A percentile compares a stretch with the other conserved stretches of the same genome.
These are phyloP conservation scores for Malassezia vespertilionis DNA, from an alignment of 1,284 basidiomycete genomes.

Conservation along the genomic window DNA sequence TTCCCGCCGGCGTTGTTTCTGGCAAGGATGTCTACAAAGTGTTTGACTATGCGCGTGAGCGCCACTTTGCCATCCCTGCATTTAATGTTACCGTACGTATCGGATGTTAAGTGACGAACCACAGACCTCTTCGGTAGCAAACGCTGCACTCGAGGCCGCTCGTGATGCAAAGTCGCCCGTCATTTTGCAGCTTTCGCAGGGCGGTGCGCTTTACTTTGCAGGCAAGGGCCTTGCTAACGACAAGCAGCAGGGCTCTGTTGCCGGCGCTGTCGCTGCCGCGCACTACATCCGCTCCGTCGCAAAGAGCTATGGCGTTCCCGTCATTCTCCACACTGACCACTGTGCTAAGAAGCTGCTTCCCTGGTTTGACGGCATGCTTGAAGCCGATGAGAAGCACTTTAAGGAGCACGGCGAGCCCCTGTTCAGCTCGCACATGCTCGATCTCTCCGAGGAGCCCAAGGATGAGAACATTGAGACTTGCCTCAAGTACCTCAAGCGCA, in stretches of 20 bases:
- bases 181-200: constrained; percentile 95
- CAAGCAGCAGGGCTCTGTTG: constrained; percentile 90
- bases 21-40: constrained; percentile 48
- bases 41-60: constrained; percentile 43
- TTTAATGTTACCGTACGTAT: constrained; percentile 40
- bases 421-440: constrained; percentile 99
- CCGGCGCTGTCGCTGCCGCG: constrained; percentile 82
- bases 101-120: not conserved
- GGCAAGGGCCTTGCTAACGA: constrained; percentile 93
- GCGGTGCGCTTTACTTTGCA: constrained; percentile 89
- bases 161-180: constrained; percentile 85
- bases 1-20: constrained; percentile 44
- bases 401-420: constrained; percentile 76
- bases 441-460: constrained; percentile 94
- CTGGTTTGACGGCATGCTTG: constrained; percentile 99
- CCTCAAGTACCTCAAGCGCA: constrained; percentile 86
- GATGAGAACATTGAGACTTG: constrained; percentile 93
- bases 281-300: constrained; percentile 75
- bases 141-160: constrained; percentile 45
- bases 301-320: constrained; percentile 58
- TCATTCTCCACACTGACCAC: constrained; percentile 97
- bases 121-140: constrained; percentile 36
- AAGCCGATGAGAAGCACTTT: constrained; percentile 86
- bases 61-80: constrained; percentile 45
- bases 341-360: constrained; percentile 96